These are phyloP conservation scores for Solanum lignicaule DNA, from an alignment of 257 asterid species.

Conservation along the genomic window DNA sequence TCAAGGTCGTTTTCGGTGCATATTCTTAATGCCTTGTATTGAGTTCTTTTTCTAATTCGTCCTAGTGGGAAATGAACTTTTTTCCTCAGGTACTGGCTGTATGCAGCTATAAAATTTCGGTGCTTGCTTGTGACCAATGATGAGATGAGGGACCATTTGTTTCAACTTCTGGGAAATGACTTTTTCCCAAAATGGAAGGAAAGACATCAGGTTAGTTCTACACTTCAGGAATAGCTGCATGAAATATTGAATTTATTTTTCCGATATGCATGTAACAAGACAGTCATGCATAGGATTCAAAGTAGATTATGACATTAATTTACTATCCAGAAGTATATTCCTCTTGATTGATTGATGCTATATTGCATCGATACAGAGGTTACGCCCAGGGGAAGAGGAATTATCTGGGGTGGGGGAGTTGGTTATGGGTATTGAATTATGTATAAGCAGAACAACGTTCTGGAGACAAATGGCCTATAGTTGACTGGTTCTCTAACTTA, in stretches of 20 bases:
- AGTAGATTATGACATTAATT: background rate
- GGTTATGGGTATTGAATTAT: background rate
- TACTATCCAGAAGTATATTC: background rate
- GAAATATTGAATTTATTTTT: background rate
- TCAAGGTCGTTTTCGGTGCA: background rate
- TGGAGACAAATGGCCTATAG: background rate
- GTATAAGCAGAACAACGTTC: background rate
- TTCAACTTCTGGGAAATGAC: conserved; percentile 81
- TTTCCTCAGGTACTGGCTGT: conserved; percentile 85
- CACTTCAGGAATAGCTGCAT: background rate
- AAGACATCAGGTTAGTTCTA: conserved; percentile 65
- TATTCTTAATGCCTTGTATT: background rate
- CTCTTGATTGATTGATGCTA: background rate
- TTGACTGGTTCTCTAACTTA: background rate
- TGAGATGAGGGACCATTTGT: conserved; percentile 91
- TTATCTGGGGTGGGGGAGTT: background rate
- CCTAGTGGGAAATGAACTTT: conserved; percentile 2
- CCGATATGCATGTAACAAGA: background rate
- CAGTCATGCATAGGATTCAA: background rate
- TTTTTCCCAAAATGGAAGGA: conserved; percentile 92
- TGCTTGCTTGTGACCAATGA: conserved; percentile 76
- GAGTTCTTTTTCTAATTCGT: background rate
- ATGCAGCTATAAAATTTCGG: conserved; percentile 76
- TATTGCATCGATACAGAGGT: background rate
- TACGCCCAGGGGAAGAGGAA: background rate